These are phyloP conservation scores for Chlorella sp. DNA, from an alignment of 139 green algal genomes.

Conservation along the genomic window DNA sequence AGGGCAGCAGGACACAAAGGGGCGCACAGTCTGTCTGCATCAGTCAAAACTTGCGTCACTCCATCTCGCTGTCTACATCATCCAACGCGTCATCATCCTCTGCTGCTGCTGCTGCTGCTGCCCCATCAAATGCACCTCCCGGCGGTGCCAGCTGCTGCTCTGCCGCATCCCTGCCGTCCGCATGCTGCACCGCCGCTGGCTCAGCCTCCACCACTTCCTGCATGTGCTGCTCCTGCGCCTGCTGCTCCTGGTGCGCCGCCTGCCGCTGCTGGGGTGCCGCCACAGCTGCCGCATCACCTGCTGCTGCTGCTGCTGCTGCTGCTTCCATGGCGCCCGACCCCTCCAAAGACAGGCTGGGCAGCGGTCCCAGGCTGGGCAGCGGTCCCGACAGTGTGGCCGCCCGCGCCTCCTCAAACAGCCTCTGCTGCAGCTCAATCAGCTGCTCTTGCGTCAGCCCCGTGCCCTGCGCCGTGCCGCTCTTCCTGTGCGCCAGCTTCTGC, in stretches of 20 bases:
- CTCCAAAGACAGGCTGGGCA: not conserved
- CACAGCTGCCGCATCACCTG: not conserved
- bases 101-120: not conserved
- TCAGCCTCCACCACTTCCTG: not conserved
- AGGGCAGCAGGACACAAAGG: not conserved
- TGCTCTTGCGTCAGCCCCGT: conserved; percentile 50
- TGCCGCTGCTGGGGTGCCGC: conserved; percentile 10
- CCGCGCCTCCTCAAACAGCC: conserved; percentile 55
- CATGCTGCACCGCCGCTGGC: not conserved
- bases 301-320: conserved; percentile 10
- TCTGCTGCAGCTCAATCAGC: conserved; percentile 55
- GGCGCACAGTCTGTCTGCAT: not conserved
- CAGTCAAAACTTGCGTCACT: not conserved
- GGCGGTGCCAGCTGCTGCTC: not conserved
- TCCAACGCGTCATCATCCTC: not conserved
- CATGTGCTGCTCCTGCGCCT: not conserved
- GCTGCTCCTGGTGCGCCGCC: not conserved
- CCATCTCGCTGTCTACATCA: conserved; percentile 16
- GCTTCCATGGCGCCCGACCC: not conserved
- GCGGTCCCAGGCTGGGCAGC: not conserved
- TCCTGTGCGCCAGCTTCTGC: conserved; percentile 25
- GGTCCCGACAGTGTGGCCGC: conserved; percentile 36
- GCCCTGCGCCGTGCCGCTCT: conserved; percentile 6
- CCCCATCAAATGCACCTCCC: not conserved
- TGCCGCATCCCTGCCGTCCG: not conserved